These are phyloP conservation scores for Cylindricascospora bacillispora DNA, from an alignment of 1,139 yeast species.

Conservation along the genomic window DNA sequence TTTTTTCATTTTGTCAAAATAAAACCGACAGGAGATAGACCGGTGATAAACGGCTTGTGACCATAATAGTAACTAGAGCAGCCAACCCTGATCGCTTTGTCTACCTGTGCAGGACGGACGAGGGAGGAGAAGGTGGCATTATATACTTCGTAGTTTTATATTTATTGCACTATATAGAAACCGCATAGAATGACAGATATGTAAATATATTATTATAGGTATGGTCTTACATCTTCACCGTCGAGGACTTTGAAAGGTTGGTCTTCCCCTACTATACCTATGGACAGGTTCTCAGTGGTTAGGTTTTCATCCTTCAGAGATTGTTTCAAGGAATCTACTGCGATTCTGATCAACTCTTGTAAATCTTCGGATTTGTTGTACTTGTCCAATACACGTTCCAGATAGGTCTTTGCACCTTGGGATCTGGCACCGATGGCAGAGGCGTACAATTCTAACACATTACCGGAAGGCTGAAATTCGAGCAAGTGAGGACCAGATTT, in stretches of 20 bases:
- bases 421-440: slow-evolving; percentile 98
- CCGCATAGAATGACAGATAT: too few relatives aligned
- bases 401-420: slow-evolving; percentile 92
- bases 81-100: too few relatives aligned
- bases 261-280: slow-evolving; percentile 81
- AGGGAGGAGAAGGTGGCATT: too few relatives aligned
- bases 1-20: neutral
- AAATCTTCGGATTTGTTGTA: slow-evolving; percentile 43
- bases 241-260: slow-evolving; percentile 65
- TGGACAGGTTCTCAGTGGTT: slow-evolving; percentile 71
- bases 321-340: slow-evolving; percentile 84
- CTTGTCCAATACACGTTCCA: slow-evolving; percentile 70
- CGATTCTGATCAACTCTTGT: slow-evolving; percentile 74
- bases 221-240: slow-evolving; percentile 72
- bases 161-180: too few relatives aligned
- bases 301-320: slow-evolving; percentile 92
- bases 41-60: too few relatives aligned
- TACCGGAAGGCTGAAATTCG: slow-evolving; percentile 95
- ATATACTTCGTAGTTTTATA: too few relatives aligned
- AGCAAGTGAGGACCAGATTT: slow-evolving; percentile 88
- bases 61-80: too few relatives aligned
- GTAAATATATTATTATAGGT: too few relatives aligned
- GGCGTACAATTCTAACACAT: slow-evolving; percentile 80
- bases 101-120: too few relatives aligned
- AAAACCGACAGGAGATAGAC: too few relatives aligned